These are phyloP conservation scores for Alternaria rosae DNA, from an alignment of 2,329 filamentous ascomycete species.

Conservation along the genomic window DNA sequence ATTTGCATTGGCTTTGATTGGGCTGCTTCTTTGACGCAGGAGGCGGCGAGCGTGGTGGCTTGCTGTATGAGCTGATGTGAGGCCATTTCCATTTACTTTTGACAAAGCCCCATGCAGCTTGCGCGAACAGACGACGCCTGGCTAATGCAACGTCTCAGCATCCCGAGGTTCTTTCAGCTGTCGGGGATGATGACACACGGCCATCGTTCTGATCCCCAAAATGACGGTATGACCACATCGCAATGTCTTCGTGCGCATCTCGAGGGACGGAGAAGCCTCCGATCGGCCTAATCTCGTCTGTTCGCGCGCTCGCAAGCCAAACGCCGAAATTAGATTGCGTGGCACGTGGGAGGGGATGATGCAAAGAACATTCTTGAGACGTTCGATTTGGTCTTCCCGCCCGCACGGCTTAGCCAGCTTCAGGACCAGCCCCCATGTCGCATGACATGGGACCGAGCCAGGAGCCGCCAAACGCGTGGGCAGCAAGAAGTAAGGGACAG, in stretches of 20 bases:
- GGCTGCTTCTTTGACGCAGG: neutral
- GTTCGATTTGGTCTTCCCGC: constrained; percentile 9
- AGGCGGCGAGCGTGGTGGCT: neutral
- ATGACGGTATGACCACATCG: neutral
- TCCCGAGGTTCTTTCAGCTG: neutral
- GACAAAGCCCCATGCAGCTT: neutral
- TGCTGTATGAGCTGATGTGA: neutral
- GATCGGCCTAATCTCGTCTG: constrained; percentile 12
- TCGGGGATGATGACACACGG: constrained; percentile 1
- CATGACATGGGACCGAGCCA: neutral
- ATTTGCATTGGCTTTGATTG: neutral
- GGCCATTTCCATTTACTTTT: neutral
- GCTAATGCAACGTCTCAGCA: neutral
- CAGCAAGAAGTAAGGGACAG: constrained; percentile 2
- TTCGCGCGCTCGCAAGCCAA: neutral
- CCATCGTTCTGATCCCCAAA: neutral
- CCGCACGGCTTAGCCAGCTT: constrained; percentile 20
- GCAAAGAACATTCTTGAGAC: constrained; percentile 17
- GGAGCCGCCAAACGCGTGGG: constrained; percentile 12
- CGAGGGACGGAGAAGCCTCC: neutral
- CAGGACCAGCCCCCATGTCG: constrained; percentile 15
- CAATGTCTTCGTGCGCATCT: neutral
- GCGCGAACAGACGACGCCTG: neutral
- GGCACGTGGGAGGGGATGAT: constrained; percentile 8
- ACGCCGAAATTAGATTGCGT: constrained; percentile 21